These are phyloP conservation scores for Fusarium irregulare DNA, from an alignment of 2,329 filamentous ascomycete species.

Conservation along the genomic window DNA sequence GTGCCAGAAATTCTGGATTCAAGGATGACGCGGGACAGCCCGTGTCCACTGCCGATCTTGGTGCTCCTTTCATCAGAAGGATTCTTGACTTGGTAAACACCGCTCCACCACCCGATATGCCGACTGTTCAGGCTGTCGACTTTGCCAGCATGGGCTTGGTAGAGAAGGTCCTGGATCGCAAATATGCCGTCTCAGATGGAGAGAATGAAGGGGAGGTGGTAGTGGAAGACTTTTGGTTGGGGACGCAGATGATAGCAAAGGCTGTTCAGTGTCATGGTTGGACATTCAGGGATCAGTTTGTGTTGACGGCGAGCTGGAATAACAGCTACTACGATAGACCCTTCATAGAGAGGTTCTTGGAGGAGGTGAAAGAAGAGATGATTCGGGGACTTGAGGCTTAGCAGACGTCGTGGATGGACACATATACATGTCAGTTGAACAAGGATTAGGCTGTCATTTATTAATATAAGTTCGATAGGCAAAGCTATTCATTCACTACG, in stretches of 20 bases:
- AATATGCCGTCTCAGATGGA: slow-evolving; percentile 31
- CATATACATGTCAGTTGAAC: no score
- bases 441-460: no score
- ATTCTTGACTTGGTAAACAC: slow-evolving; percentile 29
- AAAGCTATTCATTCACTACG: no score
- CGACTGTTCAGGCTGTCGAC: slow-evolving; percentile 47
- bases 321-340: slow-evolving; percentile 45
- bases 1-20: slow-evolving; percentile 44
- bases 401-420: no score
- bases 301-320: slow-evolving; percentile 49
- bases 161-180: slow-evolving; percentile 42
- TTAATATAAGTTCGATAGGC: no score
- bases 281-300: slow-evolving; percentile 50
- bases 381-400: neutral
- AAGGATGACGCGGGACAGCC: slow-evolving; percentile 37
- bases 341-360: slow-evolving; percentile 44
- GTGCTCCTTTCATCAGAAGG: slow-evolving; percentile 27
- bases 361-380: slow-evolving; percentile 24
- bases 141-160: slow-evolving; percentile 45
- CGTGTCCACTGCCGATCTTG: slow-evolving; percentile 24
- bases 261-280: slow-evolving; percentile 47
- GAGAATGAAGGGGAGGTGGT: slow-evolving; percentile 31
- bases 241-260: slow-evolving; percentile 49
- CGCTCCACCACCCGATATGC: slow-evolving; percentile 26
- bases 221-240: slow-evolving; percentile 45